Conservation (phyloP, 1,139 yeast genomes). For the Saccharomycopsis hybrid region DNA sequence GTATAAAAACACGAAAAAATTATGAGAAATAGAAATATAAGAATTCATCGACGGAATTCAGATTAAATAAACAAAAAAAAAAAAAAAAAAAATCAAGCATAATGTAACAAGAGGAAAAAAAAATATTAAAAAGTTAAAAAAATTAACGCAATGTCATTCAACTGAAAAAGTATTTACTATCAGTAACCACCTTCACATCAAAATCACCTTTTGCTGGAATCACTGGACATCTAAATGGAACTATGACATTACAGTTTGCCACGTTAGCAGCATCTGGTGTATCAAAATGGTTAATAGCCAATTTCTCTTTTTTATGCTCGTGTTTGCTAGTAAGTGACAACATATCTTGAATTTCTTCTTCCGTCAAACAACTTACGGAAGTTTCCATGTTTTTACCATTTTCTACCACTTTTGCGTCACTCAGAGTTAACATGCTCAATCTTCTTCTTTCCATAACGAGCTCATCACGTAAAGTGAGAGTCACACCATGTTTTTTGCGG, state of each 20-base stretch:
- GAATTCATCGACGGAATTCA: too few relatives aligned
- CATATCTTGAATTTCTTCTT: slow-evolving; percentile 26
- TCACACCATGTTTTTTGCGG: slow-evolving; percentile 41
- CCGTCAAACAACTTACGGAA: slow-evolving; percentile 62
- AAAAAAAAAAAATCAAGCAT: too few relatives aligned
- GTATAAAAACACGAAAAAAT: too few relatives aligned
- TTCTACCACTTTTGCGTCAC: slow-evolving; percentile 41
- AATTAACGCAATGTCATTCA: neutral
- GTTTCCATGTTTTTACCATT: slow-evolving; percentile 60
- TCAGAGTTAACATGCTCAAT: slow-evolving; percentile 47
- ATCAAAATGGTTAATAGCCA: neutral
- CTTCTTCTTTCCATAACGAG: slow-evolving; percentile 64
- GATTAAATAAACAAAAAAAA: too few relatives aligned
- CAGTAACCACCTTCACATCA: slow-evolving; percentile 65
- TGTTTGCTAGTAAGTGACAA: neutral
- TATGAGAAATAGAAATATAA: too few relatives aligned
- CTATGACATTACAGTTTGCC: slow-evolving; percentile 31
- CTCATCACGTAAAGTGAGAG: slow-evolving; percentile 66
- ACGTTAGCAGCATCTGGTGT: slow-evolving; percentile 23
- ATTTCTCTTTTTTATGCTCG: neutral
- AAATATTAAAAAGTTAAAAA: too few relatives aligned
- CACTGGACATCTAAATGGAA: slow-evolving; percentile 65
- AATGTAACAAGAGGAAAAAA: too few relatives aligned
- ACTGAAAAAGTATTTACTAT: slow-evolving; percentile 73
- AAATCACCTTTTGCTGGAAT: slow-evolving; percentile 81